Percentiles rank a stretch among this genome's conserved stretches.
Conservation (phyloP, 768 basidiomycete genomes). For the Auricularia sp. region DNA sequence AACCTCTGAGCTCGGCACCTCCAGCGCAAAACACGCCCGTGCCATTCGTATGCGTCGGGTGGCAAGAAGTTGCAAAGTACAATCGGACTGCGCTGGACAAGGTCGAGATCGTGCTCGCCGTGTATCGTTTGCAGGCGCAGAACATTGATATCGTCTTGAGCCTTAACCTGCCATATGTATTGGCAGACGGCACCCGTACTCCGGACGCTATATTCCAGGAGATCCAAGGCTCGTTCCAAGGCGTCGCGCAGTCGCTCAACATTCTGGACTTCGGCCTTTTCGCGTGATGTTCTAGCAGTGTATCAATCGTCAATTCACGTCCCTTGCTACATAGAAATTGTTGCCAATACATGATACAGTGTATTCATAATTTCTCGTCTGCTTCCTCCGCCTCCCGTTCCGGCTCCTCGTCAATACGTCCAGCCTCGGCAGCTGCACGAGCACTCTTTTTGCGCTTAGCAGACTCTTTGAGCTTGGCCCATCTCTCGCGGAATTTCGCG, state of each 20-base stretch:
- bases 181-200: conserved; percentile 36
- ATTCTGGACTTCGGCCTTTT: conserved; percentile 68
- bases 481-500: conserved; percentile 70
- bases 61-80: conserved; percentile 71
- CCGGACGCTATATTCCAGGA: conserved; percentile 25
- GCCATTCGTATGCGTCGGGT: conserved; percentile 55
- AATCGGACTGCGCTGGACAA: conserved; percentile 49
- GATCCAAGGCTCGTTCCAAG: conserved; percentile 41
- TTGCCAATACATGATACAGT: neutral
- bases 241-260: conserved; percentile 46
- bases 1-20: conserved; percentile 25
- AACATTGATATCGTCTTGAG: conserved; percentile 75
- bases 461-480: conserved; percentile 85
- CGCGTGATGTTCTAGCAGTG: conserved; percentile 27
- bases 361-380: neutral
- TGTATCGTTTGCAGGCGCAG: conserved; percentile 68
- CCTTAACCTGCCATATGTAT: conserved; percentile 62
- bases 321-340: too few relatives aligned
- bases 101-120: conserved; percentile 67
- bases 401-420: conserved; percentile 55
- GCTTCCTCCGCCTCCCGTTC: conserved; percentile 36
- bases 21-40: conserved; percentile 39
- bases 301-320: neutral
- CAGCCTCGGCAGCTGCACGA: conserved; percentile 42
- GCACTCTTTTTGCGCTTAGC: conserved; percentile 80